These are phyloP conservation scores for Clavispora phyllophila DNA, from an alignment of 805 yeast genomes.

Conservation along the genomic window DNA sequence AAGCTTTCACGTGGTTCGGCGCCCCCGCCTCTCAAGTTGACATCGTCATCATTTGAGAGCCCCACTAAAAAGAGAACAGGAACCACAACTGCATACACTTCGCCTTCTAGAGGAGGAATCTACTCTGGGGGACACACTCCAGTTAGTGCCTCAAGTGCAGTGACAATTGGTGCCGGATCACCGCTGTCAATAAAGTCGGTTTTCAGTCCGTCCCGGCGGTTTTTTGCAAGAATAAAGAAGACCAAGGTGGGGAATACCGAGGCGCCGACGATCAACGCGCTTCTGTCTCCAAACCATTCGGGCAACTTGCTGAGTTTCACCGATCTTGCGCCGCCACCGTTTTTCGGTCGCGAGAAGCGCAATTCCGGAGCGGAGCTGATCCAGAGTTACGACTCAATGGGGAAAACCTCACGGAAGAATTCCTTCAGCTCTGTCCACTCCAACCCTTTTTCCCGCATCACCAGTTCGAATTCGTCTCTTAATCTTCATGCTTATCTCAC, in stretches of 20 bases:
- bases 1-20: background rate
- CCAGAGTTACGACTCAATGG: constrained; percentile 7
- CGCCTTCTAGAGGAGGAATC: background rate
- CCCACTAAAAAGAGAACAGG: background rate
- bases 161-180: constrained; percentile 36
- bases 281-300: constrained; percentile 19
- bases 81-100: background rate
- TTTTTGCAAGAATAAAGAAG: constrained; percentile 25
- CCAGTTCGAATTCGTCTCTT: constrained; percentile 37
- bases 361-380: constrained; percentile 7
- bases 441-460: constrained; percentile 26
- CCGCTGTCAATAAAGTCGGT: constrained; percentile 28
- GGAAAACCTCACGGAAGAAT: constrained; percentile 20
- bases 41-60: constrained; percentile 7
- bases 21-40: constrained; percentile 11
- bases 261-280: constrained; percentile 27
- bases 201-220: constrained; percentile 37
- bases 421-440: constrained; percentile 17
- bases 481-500: constrained; percentile 40
- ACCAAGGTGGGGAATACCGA: background rate
- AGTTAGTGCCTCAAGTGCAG: constrained; percentile 18
- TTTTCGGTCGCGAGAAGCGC: constrained; percentile 19
- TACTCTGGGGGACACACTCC: constrained; percentile 15
- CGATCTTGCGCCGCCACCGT: constrained; percentile 36
- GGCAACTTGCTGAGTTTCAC: constrained; percentile 7